Conservation (phyloP, 2,329 filamentous ascomycete species). For the Xylariomycetidae sp. region DNA sequence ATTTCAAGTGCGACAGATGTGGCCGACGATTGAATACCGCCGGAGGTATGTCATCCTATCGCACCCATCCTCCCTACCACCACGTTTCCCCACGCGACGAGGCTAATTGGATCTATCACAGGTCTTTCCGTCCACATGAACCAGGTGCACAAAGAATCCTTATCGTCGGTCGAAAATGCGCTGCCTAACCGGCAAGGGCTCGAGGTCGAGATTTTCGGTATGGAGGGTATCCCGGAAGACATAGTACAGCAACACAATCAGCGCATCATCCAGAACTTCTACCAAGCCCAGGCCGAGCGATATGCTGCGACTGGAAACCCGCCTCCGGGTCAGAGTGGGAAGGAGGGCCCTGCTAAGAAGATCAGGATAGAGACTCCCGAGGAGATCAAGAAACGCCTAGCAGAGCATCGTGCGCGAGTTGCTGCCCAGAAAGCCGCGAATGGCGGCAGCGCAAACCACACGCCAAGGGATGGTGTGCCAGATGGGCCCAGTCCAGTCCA, state of each 20-base stretch:
- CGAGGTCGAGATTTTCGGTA: conserved; percentile 95
- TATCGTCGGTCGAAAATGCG: conserved; percentile 86
- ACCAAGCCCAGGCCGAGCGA: conserved; percentile 78
- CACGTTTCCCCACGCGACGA: no score
- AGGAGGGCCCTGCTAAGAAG: conserved; percentile 68
- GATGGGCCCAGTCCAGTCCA: conserved; percentile 47
- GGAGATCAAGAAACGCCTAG: conserved; percentile 75
- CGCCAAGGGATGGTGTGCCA: conserved; percentile 40
- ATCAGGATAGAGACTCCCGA: conserved; percentile 69
- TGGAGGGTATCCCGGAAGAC: conserved; percentile 92
- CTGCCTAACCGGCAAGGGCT: conserved; percentile 79
- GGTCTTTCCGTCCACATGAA: conserved; percentile 96
- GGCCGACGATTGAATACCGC: conserved; percentile 86
- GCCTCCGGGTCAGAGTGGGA: conserved; percentile 56
- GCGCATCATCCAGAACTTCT: conserved; percentile 79
- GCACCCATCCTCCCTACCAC: no score
- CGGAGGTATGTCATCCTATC: conserved; percentile 68
- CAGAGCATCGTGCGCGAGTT: conserved; percentile 68
- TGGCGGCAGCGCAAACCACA: conserved; percentile 45
- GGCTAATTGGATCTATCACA: no score
- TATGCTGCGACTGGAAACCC: conserved; percentile 81
- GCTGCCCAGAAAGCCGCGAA: conserved; percentile 55
- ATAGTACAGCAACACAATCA: conserved; percentile 79
- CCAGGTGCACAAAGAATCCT: conserved; percentile 93
- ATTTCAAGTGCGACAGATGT: conserved; percentile 96